Base-by-base conservation (phyloP, 2,329 filamentous ascomycete species). In the Pyrenochaeta sp. region DNA sequence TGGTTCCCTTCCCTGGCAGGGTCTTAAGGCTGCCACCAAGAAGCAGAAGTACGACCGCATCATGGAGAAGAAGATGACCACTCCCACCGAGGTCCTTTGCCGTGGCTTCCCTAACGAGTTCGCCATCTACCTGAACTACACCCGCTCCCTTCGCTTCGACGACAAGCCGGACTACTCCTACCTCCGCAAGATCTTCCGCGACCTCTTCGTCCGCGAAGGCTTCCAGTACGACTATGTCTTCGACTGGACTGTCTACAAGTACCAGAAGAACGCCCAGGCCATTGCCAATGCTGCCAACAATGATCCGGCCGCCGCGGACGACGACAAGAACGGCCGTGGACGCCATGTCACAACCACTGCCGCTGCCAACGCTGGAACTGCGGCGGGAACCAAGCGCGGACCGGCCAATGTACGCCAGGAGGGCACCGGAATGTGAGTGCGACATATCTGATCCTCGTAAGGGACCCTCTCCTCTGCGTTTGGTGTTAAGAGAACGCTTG, bases 31-130 rank as follows among this genome's bases (percentile, higher is more conserved):
- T 79, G 93, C 93, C 63, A 96, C 92, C 60, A 96, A 96, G 86
- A 96, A 96, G 87, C 93, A 97, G 81, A 99, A 99, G 81, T 97
- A 99, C 72, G 94, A 99, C 78, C 86, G 93, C 58, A 99, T 99
- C 79, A 97, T 97, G 93, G 94, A 99, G 83, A 99, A 99, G 87
- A 99, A 99, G 90, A 97, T 97, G 94, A 99, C 94, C 10, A 99
- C 94, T 3, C 92, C 94, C 7, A 97, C 93, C 63, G 93, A 99
- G 77, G 92, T 96, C 35, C 89, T 99, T 35, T 99, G 94, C 86
- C 91, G 93, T 74, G 94, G 94, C 60, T 97, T 99, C 81, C 94
- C 94, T 65, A 96, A 97, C 75, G 94, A 99, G 79, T 99, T 99
- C 66, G 92, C 93, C 79, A 97, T 97, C 75, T 99, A 99, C 76